Percentiles rank a stretch among this genome's conserved stretches.
Conservation (phyloP, 805 yeast genomes). For the Candida maris region DNA sequence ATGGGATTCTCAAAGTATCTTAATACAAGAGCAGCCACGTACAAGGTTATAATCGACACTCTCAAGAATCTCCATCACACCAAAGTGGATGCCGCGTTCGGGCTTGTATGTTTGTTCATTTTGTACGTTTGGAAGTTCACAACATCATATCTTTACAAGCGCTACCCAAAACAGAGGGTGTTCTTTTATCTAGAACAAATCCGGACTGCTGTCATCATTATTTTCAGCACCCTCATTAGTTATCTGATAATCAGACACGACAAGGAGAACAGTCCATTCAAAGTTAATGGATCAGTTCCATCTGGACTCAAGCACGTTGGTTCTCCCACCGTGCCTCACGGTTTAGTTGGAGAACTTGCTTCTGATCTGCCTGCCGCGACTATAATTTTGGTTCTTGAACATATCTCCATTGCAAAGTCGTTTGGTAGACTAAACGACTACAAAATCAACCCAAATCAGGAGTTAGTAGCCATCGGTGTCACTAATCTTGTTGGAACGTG, state of each 20-base stretch:
- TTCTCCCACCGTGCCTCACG: conserved; percentile 59
- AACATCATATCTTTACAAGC: conserved; percentile 57
- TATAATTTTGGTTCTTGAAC: conserved; percentile 80
- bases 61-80: conserved; percentile 68
- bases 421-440: conserved; percentile 91
- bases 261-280: conserved; percentile 41
- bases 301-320: conserved; percentile 78
- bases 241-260: conserved; percentile 64
- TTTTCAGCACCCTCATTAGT: conserved; percentile 77
- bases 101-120: conserved; percentile 69
- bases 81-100: conserved; percentile 84
- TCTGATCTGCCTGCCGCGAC: conserved; percentile 82
- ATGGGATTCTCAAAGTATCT: conserved; percentile 70
- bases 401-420: conserved; percentile 89
- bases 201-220: conserved; percentile 77
- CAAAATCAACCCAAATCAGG: conserved; percentile 89
- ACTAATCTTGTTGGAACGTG: conserved; percentile 88
- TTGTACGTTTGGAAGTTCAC: conserved; percentile 68
- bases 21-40: conserved; percentile 70
- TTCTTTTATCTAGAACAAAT: conserved; percentile 73
- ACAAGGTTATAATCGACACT: conserved; percentile 63
- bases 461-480: conserved; percentile 88
- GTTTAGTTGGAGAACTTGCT: conserved; percentile 58
- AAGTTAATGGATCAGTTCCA: conserved; percentile 74
- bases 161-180: conserved; percentile 54